phyloP scores from a whole-genome alignment of 495 filamentous ascomycete species.

The Daldinia loculata region DNA sequence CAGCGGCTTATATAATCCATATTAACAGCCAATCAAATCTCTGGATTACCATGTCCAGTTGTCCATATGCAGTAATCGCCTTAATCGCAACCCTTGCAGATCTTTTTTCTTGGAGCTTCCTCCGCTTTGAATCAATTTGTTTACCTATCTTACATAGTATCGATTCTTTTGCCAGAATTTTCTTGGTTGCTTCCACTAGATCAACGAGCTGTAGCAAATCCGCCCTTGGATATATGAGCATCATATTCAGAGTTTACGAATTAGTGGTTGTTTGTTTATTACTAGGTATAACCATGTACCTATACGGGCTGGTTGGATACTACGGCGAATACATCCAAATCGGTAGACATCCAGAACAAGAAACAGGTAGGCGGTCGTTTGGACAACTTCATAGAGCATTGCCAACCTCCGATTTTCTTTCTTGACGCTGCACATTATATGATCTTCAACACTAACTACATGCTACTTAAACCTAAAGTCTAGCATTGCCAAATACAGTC shows the following conservation, averaged over 20 bases:
- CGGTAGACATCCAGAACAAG: background rate
- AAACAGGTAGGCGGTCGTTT: background rate
- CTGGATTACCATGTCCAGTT: constrained; percentile 10
- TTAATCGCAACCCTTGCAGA: constrained; percentile 25
- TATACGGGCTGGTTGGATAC: background rate
- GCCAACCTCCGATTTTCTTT: background rate
- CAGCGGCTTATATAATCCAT: constrained; percentile 1
- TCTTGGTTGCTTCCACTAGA: background rate
- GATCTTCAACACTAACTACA: too few relatives aligned
- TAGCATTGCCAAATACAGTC: constrained; percentile 4
- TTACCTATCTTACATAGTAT: background rate
- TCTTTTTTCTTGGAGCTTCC: constrained; percentile 1
- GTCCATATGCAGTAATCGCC: constrained; percentile 37
- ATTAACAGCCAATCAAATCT: constrained; percentile 23
- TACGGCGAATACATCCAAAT: background rate
- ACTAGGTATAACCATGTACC: background rate
- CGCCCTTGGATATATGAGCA: too few relatives aligned
- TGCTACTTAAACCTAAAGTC: background rate
- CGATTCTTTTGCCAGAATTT: background rate
- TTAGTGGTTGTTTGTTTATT: background rate
- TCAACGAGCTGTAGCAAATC: too few relatives aligned
- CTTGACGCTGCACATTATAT: too few relatives aligned
- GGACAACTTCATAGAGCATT: background rate
- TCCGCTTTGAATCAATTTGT: constrained; percentile 3
- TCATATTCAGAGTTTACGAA: background rate